Conservation (phyloP, 805 yeast genomes). For the Candida ipomoeae region DNA sequence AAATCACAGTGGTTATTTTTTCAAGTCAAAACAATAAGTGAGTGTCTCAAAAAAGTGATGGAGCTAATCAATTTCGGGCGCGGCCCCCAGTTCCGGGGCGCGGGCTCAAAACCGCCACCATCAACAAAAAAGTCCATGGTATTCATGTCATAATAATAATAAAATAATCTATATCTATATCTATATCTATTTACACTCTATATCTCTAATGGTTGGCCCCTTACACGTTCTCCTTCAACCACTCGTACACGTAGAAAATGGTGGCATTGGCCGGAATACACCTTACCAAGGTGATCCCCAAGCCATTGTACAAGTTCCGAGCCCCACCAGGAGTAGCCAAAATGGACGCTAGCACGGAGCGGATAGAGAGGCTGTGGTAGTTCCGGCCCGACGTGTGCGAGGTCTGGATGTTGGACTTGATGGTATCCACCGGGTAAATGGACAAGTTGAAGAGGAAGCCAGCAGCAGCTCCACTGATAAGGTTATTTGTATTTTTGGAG, state of each 20-base stretch:
- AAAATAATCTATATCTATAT: too few relatives aligned
- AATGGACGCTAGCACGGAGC: conserved; percentile 29
- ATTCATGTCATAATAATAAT: too few relatives aligned
- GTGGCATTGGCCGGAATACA: conserved; percentile 89
- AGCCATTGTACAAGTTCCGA: conserved; percentile 73
- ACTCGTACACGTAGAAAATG: conserved; percentile 77
- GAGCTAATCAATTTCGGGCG: too few relatives aligned
- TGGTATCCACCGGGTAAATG: conserved; percentile 85
- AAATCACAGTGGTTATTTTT: too few relatives aligned
- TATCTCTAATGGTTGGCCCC: background rate
- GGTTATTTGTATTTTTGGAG: conserved; percentile 43
- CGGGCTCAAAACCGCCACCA: too few relatives aligned
- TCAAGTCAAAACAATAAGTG: too few relatives aligned
- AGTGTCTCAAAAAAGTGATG: too few relatives aligned
- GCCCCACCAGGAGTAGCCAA: conserved; percentile 51
- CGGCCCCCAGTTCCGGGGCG: too few relatives aligned
- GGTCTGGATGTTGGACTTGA: conserved; percentile 83
- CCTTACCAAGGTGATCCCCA: conserved; percentile 74
- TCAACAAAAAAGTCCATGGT: too few relatives aligned
- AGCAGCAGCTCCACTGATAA: conserved; percentile 80
- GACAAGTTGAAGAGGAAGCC: conserved; percentile 79
- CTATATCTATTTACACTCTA: too few relatives aligned
- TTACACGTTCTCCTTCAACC: conserved; percentile 39
- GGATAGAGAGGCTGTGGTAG: conserved; percentile 25
- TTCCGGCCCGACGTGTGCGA: conserved; percentile 27